Conservation (phyloP, 257 asterid species). For the Verbascum thapsus region DNA sequence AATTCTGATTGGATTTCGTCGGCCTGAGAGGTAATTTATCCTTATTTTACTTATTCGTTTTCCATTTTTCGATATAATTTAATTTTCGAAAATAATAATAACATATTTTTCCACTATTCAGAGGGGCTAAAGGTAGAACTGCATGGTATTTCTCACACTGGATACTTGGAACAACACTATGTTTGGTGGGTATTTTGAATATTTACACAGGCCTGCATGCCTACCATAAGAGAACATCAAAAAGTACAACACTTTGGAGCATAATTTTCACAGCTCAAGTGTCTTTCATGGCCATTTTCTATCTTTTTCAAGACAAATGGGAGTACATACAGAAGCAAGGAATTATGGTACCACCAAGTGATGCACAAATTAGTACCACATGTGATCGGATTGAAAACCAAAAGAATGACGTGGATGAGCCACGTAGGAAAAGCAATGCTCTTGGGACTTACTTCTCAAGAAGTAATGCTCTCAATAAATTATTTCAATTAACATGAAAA, state of each 20-base stretch:
- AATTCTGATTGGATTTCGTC: conserved; percentile 53
- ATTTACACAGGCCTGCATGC: conserved; percentile 75
- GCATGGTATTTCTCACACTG: conserved; percentile 75
- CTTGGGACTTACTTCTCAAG: conserved; percentile 67
- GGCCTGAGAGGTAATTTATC: conserved; percentile 63
- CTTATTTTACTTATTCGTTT: too few species aligned
- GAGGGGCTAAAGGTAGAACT: conserved; percentile 64
- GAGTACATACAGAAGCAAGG: conserved; percentile 72
- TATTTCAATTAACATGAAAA: conserved; percentile 48
- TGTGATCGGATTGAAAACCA: conserved; percentile 32
- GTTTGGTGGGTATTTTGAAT: conserved; percentile 61
- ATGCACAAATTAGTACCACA: conserved; percentile 16
- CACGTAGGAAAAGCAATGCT: conserved; percentile 73
- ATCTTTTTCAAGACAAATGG: conserved; percentile 89
- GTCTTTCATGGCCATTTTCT: conserved; percentile 65
- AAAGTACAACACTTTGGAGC: conserved; percentile 54
- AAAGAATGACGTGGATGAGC: conserved; percentile 36
- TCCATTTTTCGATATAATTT: not conserved
- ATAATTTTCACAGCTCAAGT: conserved; percentile 73
- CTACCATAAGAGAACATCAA: conserved; percentile 59
- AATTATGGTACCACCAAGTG: not conserved
- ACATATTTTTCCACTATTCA: not conserved
- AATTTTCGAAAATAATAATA: not conserved
- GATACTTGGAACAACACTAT: conserved; percentile 66
- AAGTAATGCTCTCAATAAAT: conserved; percentile 66